phyloP scores from a whole-genome alignment of 129 eudicot genomes.

The Cynara cardunculus region DNA sequence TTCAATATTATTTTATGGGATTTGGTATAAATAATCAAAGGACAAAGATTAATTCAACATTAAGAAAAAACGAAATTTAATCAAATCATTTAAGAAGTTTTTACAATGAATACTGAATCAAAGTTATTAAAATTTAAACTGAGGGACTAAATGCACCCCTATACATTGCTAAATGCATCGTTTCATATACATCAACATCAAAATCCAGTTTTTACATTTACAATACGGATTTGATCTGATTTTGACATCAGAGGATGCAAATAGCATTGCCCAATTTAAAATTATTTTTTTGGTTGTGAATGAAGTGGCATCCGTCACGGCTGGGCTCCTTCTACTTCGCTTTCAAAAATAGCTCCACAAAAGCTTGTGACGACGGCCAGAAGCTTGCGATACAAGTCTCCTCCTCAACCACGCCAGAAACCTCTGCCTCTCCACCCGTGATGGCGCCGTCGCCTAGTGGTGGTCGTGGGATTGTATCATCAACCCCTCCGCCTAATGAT shows the following conservation, averaged over 20 bases:
- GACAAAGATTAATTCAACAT: no score
- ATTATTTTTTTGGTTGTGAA: background rate
- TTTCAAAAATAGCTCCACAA: conserved; percentile 64
- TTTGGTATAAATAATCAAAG: no score
- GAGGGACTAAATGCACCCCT: no score
- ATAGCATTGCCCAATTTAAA: no score
- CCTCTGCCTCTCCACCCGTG: conserved; percentile 25
- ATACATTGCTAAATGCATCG: no score
- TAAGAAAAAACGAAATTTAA: no score
- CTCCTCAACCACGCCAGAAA: conserved; percentile 38
- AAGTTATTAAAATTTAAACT: background rate
- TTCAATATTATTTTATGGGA: no score
- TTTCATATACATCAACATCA: no score
- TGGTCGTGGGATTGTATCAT: conserved; percentile 35
- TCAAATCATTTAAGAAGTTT: no score
- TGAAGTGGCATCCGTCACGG: conserved; percentile 88
- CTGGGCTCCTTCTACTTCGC: conserved; percentile 82
- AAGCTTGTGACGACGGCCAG: conserved; percentile 54
- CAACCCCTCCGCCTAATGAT: conserved; percentile 51
- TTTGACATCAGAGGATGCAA: no score
- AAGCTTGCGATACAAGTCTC: conserved; percentile 69
- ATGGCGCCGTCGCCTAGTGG: conserved; percentile 37
- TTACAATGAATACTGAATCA: background rate
- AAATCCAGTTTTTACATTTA: no score
- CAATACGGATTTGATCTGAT: no score